Conservation (phyloP, 2,329 filamentous ascomycete genomes). For the Hypoxylon sp. region DNA sequence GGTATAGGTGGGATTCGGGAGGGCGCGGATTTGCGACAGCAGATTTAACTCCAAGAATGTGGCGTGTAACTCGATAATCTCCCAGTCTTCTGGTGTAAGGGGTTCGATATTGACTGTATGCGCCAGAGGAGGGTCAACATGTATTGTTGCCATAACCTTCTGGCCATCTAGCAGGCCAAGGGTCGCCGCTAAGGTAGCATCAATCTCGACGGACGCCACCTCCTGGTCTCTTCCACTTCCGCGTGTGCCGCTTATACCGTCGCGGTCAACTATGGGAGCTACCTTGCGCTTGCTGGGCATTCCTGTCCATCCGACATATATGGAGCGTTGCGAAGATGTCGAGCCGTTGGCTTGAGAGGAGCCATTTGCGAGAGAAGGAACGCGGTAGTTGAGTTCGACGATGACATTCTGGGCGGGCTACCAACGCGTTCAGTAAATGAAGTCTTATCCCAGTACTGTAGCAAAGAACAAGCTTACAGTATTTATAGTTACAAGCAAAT, state of each 20-base stretch:
- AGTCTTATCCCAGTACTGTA: neutral
- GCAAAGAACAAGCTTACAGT: constrained; percentile 72
- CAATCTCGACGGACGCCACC: constrained; percentile 83
- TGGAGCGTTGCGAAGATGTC: constrained; percentile 72
- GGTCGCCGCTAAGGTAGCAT: constrained; percentile 84
- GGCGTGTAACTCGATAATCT: constrained; percentile 97
- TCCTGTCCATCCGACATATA: constrained; percentile 96
- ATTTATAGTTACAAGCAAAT: constrained; percentile 88
- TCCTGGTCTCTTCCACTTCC: constrained; percentile 81
- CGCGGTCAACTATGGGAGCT: constrained; percentile 79
- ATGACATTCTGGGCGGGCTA: constrained; percentile 96
- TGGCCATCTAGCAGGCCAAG: constrained; percentile 85
- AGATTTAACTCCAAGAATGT: constrained; percentile 96
- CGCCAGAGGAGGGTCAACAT: constrained; percentile 90
- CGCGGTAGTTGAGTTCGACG: constrained; percentile 87
- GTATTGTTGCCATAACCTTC: constrained; percentile 79
- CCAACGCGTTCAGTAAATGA: constrained; percentile 42
- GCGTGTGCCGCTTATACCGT: constrained; percentile 75
- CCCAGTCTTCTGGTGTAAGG: constrained; percentile 95
- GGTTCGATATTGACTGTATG: constrained; percentile 98
- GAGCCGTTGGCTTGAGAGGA: constrained; percentile 61
- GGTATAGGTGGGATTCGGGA: constrained; percentile 85
- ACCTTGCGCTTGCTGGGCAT: constrained; percentile 93
- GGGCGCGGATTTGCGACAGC: constrained; percentile 89
- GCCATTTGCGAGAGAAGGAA: constrained; percentile 60